Base-by-base conservation (phyloP, 768 basidiomycete genomes). In the Pholiota conissans region DNA sequence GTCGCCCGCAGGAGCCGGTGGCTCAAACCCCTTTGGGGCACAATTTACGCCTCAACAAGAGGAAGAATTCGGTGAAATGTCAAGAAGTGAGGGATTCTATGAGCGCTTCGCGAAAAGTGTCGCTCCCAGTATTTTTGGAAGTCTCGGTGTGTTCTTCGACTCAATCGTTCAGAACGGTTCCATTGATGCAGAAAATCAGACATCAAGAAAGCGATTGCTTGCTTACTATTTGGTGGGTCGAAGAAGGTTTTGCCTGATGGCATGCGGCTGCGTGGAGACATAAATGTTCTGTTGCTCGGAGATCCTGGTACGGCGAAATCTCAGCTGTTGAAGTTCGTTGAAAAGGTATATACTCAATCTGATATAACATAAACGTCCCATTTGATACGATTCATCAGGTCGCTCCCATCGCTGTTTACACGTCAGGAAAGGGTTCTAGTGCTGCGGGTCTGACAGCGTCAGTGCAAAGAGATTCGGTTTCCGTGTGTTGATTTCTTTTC, bases 251-350 rank as follows among this genome's bases (percentile, higher is more conserved):
- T 99, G 5, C 97, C 97, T 7, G 97, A 99, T 69, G 95, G 97
- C 8, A 95, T 98, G 93, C 83, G 97, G 29, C 74, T 99, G 39
- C 83, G 97, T 69, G 97, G 97, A 10, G 97, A 99, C 69, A 98
- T 99, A 70, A 99, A 99, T 69, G 97, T 99, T 18, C 76, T 99
- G 9, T 74, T 98, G 26, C 83, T 99, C 27, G 97, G 97, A 71
- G 97, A 99, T 71, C 97, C 97, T 7, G 97, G 97, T 74, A 98
- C 97, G 13, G 97, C 97, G 20, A 99, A 99, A 73, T 93, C 90
- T 76, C 97, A 99, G 67, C 77, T 99, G 64, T 85, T 99, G 60
- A 99, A 99, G 67, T 99, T 99, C 63, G 97, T 98, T 11, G 97
- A 99, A 71, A 99, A 98, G 87, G 80, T 89, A 40, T 27, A 65